These are phyloP conservation scores for Paramecium primaurelia DNA, from an alignment of 73 alveolate species.

Conservation along the genomic window DNA sequence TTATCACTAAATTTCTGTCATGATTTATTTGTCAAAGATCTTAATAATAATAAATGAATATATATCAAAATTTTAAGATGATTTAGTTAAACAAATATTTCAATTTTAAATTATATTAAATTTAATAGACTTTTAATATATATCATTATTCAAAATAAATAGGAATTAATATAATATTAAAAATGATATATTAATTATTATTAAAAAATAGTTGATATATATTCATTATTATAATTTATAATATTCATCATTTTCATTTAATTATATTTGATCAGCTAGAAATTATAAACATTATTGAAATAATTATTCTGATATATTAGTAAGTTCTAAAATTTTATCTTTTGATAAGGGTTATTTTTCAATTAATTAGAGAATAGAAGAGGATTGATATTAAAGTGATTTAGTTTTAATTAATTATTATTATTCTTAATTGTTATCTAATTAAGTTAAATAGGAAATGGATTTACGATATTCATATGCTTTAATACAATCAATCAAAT, in stretches of 20 bases:
- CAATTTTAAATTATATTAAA: too few relatives aligned
- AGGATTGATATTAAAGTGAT: background rate
- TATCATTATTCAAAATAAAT: too few relatives aligned
- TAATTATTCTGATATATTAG: background rate
- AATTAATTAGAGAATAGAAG: background rate
- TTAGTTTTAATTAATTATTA: background rate
- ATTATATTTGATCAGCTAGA: background rate
- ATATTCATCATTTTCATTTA: background rate
- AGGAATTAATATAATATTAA: too few relatives aligned
- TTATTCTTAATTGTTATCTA: background rate
- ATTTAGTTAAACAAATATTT: too few relatives aligned
- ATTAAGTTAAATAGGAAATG: background rate
- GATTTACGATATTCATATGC: background rate
- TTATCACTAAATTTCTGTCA: background rate
- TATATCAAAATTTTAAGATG: background rate
- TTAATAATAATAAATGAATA: too few relatives aligned
- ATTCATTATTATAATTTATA: background rate
- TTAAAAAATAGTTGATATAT: too few relatives aligned
- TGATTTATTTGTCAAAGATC: background rate
- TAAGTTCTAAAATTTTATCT: background rate
- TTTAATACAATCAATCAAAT: background rate
- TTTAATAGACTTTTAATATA: too few relatives aligned
- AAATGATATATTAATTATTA: too few relatives aligned
- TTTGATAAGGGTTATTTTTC: background rate
- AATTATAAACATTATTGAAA: background rate